Evolutionary conservation across 2,329 filamentous ascomycete genomes (phyloP).

Genomic region (Nothopassalora personata): DNA sequence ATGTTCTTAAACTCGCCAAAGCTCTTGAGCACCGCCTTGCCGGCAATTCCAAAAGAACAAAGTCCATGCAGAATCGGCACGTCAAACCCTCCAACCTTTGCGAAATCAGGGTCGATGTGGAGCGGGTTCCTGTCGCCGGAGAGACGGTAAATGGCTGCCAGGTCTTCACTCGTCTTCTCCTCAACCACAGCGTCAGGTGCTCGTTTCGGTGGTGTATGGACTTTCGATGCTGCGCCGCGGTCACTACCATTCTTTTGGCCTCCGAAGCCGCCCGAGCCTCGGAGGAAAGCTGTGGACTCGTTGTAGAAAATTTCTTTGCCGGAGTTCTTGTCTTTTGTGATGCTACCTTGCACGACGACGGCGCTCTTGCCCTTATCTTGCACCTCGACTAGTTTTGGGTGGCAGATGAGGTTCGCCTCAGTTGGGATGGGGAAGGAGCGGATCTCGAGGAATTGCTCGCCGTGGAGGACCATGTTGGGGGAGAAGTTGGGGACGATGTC

Average conservation of each 20-base stretch:
- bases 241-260: conserved; percentile 72
- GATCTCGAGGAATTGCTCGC: conserved; percentile 96
- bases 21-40: conserved; percentile 80
- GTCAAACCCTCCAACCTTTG: conserved; percentile 93
- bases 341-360: conserved; percentile 71
- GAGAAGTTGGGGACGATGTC: conserved; percentile 92
- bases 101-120: conserved; percentile 90
- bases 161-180: conserved; percentile 79
- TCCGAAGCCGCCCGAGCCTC: conserved; percentile 84
- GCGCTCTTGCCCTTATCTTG: conserved; percentile 92
- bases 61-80: conserved; percentile 93
- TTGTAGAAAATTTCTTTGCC: conserved; percentile 96
- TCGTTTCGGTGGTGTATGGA: conserved; percentile 72
- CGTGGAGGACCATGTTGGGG: conserved; percentile 97
- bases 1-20: conserved; percentile 84
- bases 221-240: conserved; percentile 71
- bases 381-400: conserved; percentile 81
- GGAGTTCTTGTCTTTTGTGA: conserved; percentile 76
- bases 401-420: conserved; percentile 66
- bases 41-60: conserved; percentile 86
- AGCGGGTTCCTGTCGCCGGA: conserved; percentile 95
- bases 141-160: conserved; percentile 87
- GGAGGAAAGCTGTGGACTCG: conserved; percentile 86
- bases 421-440: conserved; percentile 89
- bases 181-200: conserved; percentile 77